Evolutionary conservation across 2,329 filamentous ascomycete genomes (phyloP).

Genomic region (Coccinonectria pachysandricola): DNA sequence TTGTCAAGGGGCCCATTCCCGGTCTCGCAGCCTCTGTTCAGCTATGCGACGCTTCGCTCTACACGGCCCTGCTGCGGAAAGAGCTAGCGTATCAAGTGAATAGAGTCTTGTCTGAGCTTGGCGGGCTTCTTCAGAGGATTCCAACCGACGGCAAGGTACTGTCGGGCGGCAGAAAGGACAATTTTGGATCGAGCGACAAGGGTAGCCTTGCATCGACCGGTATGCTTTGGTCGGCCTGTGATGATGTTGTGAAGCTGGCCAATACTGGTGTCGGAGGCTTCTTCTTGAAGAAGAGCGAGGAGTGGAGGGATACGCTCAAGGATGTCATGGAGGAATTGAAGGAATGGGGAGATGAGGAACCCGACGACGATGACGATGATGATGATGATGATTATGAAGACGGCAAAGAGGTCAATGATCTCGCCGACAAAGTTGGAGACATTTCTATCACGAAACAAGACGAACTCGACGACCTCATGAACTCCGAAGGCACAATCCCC

Average conservation of each 20-base stretch:
- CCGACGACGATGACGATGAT: constrained; percentile 45
- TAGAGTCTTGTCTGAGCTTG: constrained; percentile 52
- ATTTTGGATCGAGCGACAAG: constrained; percentile 30
- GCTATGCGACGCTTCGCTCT: constrained; percentile 48
- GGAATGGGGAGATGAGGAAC: constrained; percentile 72
- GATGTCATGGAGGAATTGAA: constrained; percentile 81
- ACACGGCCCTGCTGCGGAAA: constrained; percentile 51
- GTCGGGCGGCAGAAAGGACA: constrained; percentile 15
- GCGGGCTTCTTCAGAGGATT: constrained; percentile 49
- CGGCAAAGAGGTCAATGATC: constrained; percentile 34
- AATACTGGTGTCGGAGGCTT: constrained; percentile 59
- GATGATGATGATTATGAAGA: constrained; percentile 39
- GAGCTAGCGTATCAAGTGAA: constrained; percentile 53
- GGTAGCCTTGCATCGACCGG: constrained; percentile 58
- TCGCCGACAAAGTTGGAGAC: constrained; percentile 21
- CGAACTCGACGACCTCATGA: constrained; percentile 59
- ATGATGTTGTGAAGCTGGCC: constrained; percentile 55
- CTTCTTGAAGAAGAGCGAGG: constrained; percentile 59
- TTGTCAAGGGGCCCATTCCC: constrained; percentile 64
- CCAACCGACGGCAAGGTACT: constrained; percentile 46
- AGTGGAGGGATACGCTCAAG: constrained; percentile 64
- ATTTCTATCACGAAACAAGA: constrained; percentile 36
- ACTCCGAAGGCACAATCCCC: constrained; percentile 49
- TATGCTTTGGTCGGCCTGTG: constrained; percentile 75
- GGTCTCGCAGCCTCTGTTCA: constrained; percentile 63